Base-by-base conservation (phyloP, 169 alveolate genomes). In the Plasmodium malariae region DNA sequence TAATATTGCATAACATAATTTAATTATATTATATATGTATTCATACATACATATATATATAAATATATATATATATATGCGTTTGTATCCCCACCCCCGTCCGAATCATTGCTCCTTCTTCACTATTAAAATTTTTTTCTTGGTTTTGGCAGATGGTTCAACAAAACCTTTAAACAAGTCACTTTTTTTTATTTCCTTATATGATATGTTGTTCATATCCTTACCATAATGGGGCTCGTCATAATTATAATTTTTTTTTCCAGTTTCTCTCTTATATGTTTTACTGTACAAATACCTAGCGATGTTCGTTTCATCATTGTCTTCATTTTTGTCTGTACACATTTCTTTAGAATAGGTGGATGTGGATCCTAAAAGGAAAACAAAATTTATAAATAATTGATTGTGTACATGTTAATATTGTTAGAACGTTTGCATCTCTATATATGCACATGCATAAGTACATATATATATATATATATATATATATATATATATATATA, bases 221-320 rank as follows among this genome's bases (percentile, higher is more conserved):
- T 76, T 76, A 36, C 88, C 88, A 59, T 76, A 76, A 36, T 76
- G 74, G 9, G 88, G 88, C 32, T 76, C 60, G 14, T 76, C 88
- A 37, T 59, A 37, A 12, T 60, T 36, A 76, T 76, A 76, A 59
- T 59, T 60, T 40, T 19, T 17, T 24, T 19, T 37, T n/a, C 36
- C 65, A n/a, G 19, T 40, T 12, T 24, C 11, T 6, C 24, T 36
- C 17, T 59, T 36, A 60, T 21, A 37, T 36, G 28, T 76, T 60
- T 76, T 76, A 17, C 45, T 60, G 36, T 76, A 76, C 48, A 76
- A 67, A 51, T 76, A 76, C 45, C 88, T 76, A 9, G 88, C 88
- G 14, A 76, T 76, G 28, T 60, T 76, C 26, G 17, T 36, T 45
- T 76, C 51, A 19, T 76, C 32, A 3, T 0, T 9, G 67, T 60